Evolutionary conservation across 352 stramenopile genomes (phyloP), one percentile per base, ranked within the genome.

Genomic region (Phytophthora cryptogea): DNA sequence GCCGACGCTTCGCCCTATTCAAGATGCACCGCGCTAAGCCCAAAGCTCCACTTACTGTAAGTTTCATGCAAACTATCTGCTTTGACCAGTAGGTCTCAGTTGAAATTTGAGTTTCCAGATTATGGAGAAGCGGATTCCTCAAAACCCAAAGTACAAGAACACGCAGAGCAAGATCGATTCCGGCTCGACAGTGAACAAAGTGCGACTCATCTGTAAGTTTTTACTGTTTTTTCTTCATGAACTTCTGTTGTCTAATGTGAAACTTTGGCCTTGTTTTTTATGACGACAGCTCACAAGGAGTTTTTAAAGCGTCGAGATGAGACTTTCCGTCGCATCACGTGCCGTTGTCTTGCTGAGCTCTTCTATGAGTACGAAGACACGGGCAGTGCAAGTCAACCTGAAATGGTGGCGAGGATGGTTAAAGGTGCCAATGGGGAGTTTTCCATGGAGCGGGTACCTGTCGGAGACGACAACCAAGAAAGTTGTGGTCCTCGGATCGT

Each of bases 291-390:
- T 23, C 74, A 76, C 47, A 91, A 89, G 30, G 83, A 94, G 63
- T 92, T 90, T 33, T 59, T 94, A 10, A 90, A 90, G 69, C 79
- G 83, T 1, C 72, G 81, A n/a, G 83, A 94, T 33, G 85, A 94
- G 62, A 87, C 76, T 8, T 94, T 94, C 59, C 76, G 72, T 41
- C 83, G 85, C 10, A 78, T 94, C 10, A 88, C 76, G 2, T 79
- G 70, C 32, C 58, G 72, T n/a, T 88, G 81, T 33, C 70, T 94
- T 0, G 76, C 80, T 6, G 83, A 91, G 41, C 71, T 94, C n/a
- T 88, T 94, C 32, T 37, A 42, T 35, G 83, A 92, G 52, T 91
- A 94, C 47, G 81, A 92, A 59, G 79, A 88, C 65, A 76, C 54
- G 0, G 80, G 76, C 3, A 71, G 63, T 35, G 58, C 28, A 26